phyloP scores from a whole-genome alignment of 2,329 filamentous ascomycete genomes.

The Acephala macrosclerotiorum region DNA sequence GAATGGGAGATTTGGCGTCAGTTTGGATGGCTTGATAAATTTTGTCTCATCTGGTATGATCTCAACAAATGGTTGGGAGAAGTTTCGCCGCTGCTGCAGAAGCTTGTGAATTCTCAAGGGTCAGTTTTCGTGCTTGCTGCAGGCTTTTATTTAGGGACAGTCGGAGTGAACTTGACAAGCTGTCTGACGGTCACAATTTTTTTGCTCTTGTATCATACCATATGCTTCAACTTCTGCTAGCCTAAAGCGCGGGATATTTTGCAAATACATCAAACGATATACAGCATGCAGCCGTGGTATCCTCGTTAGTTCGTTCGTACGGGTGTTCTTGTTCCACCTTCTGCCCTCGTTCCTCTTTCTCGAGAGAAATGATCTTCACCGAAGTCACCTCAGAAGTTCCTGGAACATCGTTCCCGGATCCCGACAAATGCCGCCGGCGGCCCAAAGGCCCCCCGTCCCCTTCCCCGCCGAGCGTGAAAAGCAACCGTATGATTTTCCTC shows the following conservation, averaged over 20 bases:
- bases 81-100: slow-evolving; percentile 6
- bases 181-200: not conserved
- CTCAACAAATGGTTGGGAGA: slow-evolving; percentile 4
- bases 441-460: too few species aligned
- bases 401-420: too few species aligned
- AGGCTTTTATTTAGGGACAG: slow-evolving; percentile 3
- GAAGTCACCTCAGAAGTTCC: too few species aligned
- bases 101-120: not conserved
- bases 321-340: too few species aligned
- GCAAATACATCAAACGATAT: slow-evolving; percentile 4
- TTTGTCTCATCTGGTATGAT: not conserved
- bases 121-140: not conserved
- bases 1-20: slow-evolving; percentile 16
- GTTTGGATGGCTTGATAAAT: slow-evolving; percentile 11
- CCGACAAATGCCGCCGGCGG: too few species aligned
- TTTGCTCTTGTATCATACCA: not conserved
- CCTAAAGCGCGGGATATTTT: not conserved
- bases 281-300: not conserved
- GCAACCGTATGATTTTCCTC: too few species aligned
- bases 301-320: too few species aligned
- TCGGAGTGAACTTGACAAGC: slow-evolving; percentile 1
- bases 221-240: slow-evolving; percentile 3
- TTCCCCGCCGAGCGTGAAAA: too few species aligned
- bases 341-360: too few species aligned
- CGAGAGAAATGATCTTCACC: too few species aligned